Base-by-base conservation (phyloP, 352 stramenopile genomes). In the Globisporangium alternatum region DNA sequence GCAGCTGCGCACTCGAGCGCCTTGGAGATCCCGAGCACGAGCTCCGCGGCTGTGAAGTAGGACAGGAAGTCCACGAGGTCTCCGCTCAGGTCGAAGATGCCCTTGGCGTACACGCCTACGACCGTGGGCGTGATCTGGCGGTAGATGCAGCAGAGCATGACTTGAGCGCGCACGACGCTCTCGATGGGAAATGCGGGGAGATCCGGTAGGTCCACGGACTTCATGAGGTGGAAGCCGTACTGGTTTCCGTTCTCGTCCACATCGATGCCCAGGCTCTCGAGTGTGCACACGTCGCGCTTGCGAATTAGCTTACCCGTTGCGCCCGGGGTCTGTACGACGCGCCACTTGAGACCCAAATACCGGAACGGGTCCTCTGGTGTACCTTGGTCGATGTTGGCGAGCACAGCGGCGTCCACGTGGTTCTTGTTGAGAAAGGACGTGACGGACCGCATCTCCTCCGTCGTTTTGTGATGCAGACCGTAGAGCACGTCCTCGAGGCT, bases 331-430 rank as follows among this genome's bases (percentile, higher is more conserved):
- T 74, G 48, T 0, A 62, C 61, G 7, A 77, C 37, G 15, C 67
- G 64, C 80, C 78, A 89, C 41, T 88, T 86, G 54, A 89, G 56
- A 0, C 78, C 55, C 1, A 88, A 56, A 56, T 81, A 83, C 10
- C 69, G 70, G 31, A 79, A 84, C 13, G 78, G 78, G 13, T 88
- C 80, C 0, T 53, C 45, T 28, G 70, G n/a, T 0, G 71, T 80
- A 3, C 69, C 71, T 0, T 39, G 53, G 28, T 86, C 73, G 7
- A 89, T 70, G 9, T 71, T 75, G 1, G 76, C 65, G 8, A 89
- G 56, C 33, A 89, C 56, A 0, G 76, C 72, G 2, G 74, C 73
- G 55, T 89, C 77, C 1, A 81, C 21, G 31, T 67, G 49, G 35
- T 68, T 53, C 33, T 82, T 82, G 63, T 72, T 78, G 30, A 77